Evolutionary conservation across 1,139 yeast species (phyloP).

Genomic region (Sugiyamaella neomexicana): DNA sequence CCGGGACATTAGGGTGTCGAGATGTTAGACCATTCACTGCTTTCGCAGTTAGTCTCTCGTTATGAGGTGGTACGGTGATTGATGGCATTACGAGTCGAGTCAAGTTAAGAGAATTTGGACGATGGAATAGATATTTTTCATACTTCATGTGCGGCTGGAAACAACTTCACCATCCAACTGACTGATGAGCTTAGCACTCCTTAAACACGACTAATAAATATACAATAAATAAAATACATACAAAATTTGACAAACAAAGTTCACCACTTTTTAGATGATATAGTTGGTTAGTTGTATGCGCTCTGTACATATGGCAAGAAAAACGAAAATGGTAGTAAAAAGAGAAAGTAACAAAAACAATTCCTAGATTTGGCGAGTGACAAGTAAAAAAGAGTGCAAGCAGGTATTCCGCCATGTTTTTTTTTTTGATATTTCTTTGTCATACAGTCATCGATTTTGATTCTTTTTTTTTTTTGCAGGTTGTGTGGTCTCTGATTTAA

Average conservation of each 20-base stretch:
- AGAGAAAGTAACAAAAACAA: not conserved
- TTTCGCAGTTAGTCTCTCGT: constrained; percentile 7
- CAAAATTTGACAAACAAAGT: constrained; percentile 8
- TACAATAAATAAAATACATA: constrained; percentile 16
- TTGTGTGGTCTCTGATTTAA: not conserved
- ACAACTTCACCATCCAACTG: too few species aligned
- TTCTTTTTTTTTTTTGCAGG: not conserved
- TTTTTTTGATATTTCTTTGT: not conserved
- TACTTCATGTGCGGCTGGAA: too few species aligned
- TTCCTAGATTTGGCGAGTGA: too few species aligned
- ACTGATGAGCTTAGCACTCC: too few species aligned
- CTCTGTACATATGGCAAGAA: constrained; percentile 12
- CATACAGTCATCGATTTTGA: not conserved
- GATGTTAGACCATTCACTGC: constrained; percentile 21
- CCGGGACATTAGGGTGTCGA: constrained; percentile 21
- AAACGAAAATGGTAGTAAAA: constrained; percentile 1
- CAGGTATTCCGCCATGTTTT: not conserved
- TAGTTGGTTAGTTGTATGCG: constrained; percentile 12
- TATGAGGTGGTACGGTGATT: not conserved
- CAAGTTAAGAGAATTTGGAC: too few species aligned
- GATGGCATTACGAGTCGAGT: too few species aligned
- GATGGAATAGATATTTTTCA: too few species aligned
- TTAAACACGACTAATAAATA: constrained; percentile 12
- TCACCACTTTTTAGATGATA: not conserved
- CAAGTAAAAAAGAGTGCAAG: not conserved